These are phyloP conservation scores for Penium margaritaceum DNA, from an alignment of 139 green algal genomes.

Conservation along the genomic window DNA sequence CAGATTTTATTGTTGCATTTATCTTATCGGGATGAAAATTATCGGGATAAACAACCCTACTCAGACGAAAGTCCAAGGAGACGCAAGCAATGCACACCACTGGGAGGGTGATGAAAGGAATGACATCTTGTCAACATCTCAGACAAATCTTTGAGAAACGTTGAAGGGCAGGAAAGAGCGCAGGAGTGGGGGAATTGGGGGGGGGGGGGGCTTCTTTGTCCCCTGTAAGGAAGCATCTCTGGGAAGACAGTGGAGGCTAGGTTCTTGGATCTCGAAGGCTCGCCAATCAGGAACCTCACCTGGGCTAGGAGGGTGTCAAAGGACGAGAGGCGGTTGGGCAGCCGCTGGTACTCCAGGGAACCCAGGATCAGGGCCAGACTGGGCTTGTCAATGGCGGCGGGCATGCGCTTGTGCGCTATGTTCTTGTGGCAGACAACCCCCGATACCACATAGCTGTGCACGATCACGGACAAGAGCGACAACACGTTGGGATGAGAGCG, in stretches of 20 bases:
- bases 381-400: constrained; percentile 8
- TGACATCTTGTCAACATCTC: too few species aligned
- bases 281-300: constrained; percentile 12
- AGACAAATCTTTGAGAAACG: too few species aligned
- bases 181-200: not conserved
- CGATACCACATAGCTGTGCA: constrained; percentile 32
- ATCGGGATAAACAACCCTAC: too few species aligned
- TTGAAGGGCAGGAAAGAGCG: not conserved
- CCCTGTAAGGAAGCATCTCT: not conserved
- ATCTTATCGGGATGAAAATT: too few species aligned
- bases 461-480: too few species aligned
- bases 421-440: constrained; percentile 55
- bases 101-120: too few species aligned
- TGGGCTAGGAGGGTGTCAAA: constrained; percentile 52
- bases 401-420: constrained; percentile 47
- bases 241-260: constrained; percentile 5
- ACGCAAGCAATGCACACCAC: too few species aligned
- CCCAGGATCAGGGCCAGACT: constrained; percentile 46
- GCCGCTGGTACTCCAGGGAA: constrained; percentile 53
- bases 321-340: constrained; percentile 42
- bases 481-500: too few species aligned
- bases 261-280: too few species aligned
- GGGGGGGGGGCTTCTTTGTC: constrained; percentile 4
- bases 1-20: too few species aligned
- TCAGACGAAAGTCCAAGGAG: too few species aligned